A percentile compares a stretch with the other conserved stretches of the same genome.
Evolutionary conservation across 371 early-diverging fungal genomes (phyloP).

Genomic region (Haplosporangium sp.): DNA sequence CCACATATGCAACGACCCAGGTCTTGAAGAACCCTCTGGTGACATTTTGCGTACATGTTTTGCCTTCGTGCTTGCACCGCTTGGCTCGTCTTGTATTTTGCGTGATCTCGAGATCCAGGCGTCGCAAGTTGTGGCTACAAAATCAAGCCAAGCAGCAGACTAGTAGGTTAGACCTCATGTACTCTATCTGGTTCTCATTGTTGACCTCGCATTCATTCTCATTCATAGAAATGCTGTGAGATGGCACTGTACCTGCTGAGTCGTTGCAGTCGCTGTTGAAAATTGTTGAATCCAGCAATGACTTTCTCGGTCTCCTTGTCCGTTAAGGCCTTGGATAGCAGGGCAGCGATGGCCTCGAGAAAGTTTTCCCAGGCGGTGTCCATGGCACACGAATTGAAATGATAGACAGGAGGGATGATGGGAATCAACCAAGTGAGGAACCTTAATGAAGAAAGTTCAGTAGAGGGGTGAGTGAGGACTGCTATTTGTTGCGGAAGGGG

Average conservation of each 20-base stretch:
- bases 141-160: neutral
- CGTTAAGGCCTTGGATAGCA: constrained; percentile 79
- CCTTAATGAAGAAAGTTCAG: too few species aligned
- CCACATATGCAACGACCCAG: constrained; percentile 73
- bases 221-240: neutral
- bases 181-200: too few species aligned
- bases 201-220: neutral
- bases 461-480: neutral
- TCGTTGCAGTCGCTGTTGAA: constrained; percentile 74
- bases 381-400: constrained; percentile 5
- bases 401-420: neutral
- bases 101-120: constrained; percentile 61
- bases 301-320: constrained; percentile 83
- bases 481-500: neutral
- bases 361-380: constrained; percentile 72
- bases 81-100: constrained; percentile 33
- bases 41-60: constrained; percentile 78
- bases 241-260: constrained; percentile 63
- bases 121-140: constrained; percentile 66
- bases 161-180: too few species aligned
- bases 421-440: too few species aligned
- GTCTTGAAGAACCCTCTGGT: constrained; percentile 78
- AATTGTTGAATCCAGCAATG: constrained; percentile 68
- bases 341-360: constrained; percentile 79
- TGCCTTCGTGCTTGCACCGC: constrained; percentile 78